Conservation (phyloP, 2,329 filamentous ascomycete genomes). For the Venturia nashicola region DNA sequence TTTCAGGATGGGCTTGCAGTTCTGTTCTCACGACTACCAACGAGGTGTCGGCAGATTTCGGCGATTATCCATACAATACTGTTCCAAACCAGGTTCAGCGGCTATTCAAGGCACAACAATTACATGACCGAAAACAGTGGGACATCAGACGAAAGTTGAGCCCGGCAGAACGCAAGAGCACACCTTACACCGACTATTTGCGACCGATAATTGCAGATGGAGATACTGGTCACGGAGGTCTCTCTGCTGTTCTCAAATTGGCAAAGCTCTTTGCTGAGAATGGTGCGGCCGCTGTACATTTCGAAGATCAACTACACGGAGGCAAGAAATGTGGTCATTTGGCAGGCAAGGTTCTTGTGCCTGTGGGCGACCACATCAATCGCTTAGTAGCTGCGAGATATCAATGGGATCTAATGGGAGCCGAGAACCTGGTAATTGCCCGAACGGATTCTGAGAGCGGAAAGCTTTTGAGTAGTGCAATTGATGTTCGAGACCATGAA, state of each 20-base stretch:
- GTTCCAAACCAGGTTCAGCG: constrained; percentile 97
- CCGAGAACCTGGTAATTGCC: constrained; percentile 87
- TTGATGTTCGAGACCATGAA: constrained; percentile 92
- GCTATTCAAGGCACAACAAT: constrained; percentile 87
- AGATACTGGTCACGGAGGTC: constrained; percentile 85
- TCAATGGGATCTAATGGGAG: constrained; percentile 97
- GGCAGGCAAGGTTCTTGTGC: constrained; percentile 90
- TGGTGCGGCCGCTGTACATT: constrained; percentile 89
- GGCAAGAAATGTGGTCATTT: constrained; percentile 98
- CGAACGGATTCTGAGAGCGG: constrained; percentile 93
- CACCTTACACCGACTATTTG: constrained; percentile 83
- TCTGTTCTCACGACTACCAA: constrained; percentile 87
- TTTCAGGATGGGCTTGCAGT: constrained; percentile 96
- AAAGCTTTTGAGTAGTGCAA: constrained; percentile 75
- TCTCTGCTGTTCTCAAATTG: constrained; percentile 87
- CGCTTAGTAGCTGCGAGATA: constrained; percentile 82
- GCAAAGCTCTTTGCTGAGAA: constrained; percentile 97
- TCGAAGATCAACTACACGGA: constrained; percentile 94
- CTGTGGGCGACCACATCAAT: constrained; percentile 92
- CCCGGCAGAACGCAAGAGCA: constrained; percentile 56
- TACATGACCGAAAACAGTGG: constrained; percentile 95
- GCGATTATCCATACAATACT: constrained; percentile 98
- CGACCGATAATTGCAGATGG: constrained; percentile 93
- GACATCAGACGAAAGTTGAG: constrained; percentile 70
- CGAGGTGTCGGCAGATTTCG: constrained; percentile 94